Evolutionary conservation across 139 green algal genomes (phyloP), one percentile per base, ranked within the genome.

Genomic region (Chlamydomonas sphaeroides): DNA sequence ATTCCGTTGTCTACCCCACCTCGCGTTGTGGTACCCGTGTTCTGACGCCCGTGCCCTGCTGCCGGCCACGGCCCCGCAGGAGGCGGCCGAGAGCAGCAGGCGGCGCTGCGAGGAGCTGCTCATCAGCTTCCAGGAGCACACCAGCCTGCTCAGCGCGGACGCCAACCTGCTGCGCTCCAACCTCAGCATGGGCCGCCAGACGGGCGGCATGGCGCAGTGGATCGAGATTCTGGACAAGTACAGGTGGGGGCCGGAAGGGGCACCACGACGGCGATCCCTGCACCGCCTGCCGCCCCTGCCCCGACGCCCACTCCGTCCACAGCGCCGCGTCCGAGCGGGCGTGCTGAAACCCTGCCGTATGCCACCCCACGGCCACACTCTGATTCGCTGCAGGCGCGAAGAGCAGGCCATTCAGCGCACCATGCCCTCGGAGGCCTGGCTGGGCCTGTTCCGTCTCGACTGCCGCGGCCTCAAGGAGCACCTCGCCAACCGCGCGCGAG

Each of bases 381-480:
- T 51, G 65, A 53, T 23, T 14, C 15, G 15, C 77, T 65, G 77
- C 28, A 66, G 18, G 6, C 78, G n/a, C n/a, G n/a, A 84, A 25
- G 78, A 76, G 68, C 48, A 32, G 5, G 61, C 80, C 65, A 84
- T 89, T 49, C 71, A 59, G 35, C 30, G 62, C 15, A 23, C 69
- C 32, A 59, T 89, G 65, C 85, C 85, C 59, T 70, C 71, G 39
- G 79, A 86, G 66, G 77, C 66, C 10, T 68, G 79, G 45, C 65
- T 86, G 48, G 85, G 85, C 33, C 56, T 89, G 65, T 74, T 84
- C 39, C 73, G 62, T 8, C 63, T 89, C 5, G 72, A 86, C 66
- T 89, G 85, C 73, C 41, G 62, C 14, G 75, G 45, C 42, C 75
- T 82, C 4, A 72, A 73, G 75, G 41, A 63, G 7, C 17, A 68